Percentiles rank a stretch among this genome's conserved stretches.
These are phyloP conservation scores for Penicillium sp. DNA, from an alignment of 2,329 filamentous ascomycete genomes.

Conservation along the genomic window DNA sequence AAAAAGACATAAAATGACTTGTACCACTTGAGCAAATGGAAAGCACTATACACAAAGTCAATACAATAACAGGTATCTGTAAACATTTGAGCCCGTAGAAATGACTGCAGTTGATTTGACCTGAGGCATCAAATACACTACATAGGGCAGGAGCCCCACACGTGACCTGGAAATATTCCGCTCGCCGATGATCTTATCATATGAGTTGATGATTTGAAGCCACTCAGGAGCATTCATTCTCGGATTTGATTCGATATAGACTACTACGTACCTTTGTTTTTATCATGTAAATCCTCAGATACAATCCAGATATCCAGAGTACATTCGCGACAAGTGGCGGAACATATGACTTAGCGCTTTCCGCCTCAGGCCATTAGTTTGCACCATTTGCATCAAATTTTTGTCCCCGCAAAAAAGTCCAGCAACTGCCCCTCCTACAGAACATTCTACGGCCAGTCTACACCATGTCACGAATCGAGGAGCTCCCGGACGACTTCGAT, in stretches of 20 bases:
- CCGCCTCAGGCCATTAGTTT: slow-evolving; percentile 24
- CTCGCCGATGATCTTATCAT: too few relatives aligned
- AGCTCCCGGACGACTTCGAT: slow-evolving; percentile 49
- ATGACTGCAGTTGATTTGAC: too few relatives aligned
- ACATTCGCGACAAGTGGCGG: neutral
- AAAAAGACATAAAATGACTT: neutral
- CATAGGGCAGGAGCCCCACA: neutral
- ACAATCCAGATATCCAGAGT: neutral
- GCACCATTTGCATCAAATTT: slow-evolving; percentile 25
- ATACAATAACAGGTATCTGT: neutral
- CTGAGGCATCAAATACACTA: neutral
- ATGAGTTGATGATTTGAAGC: too few relatives aligned
- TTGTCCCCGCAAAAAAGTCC: slow-evolving; percentile 15
- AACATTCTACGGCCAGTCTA: slow-evolving; percentile 1
- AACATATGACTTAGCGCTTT: neutral
- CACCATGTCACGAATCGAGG: slow-evolving; percentile 50
- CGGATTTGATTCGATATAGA: neutral
- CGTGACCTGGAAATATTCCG: neutral
- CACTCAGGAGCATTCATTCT: neutral
- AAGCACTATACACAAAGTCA: neutral
- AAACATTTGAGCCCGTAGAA: too few relatives aligned
- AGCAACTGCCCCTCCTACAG: slow-evolving; percentile 1
- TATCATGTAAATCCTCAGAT: too few relatives aligned
- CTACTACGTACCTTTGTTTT: neutral
- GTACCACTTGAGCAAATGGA: too few relatives aligned